phyloP scores from a whole-genome alignment of 1,139 yeast species.

The Saccharomyces hybrid region DNA sequence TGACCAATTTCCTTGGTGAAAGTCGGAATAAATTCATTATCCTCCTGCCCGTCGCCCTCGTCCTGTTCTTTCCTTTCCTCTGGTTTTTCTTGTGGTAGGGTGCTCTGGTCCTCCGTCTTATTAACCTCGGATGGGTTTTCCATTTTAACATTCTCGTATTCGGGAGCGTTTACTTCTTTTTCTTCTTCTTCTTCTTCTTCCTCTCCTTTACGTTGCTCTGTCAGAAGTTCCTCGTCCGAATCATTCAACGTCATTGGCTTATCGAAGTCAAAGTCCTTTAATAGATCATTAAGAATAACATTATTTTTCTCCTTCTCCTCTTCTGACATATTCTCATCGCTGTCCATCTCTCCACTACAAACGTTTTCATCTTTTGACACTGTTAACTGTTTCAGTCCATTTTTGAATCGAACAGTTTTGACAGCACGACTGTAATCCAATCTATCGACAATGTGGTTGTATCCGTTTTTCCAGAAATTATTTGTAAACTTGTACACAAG shows the following conservation, averaged over 20 bases:
- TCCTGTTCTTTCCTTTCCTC: conserved; percentile 14
- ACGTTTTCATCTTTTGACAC: conserved; percentile 23
- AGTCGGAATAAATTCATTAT: conserved; percentile 47
- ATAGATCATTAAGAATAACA: conserved; percentile 46
- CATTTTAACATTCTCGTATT: conserved; percentile 3
- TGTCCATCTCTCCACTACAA: conserved; percentile 20
- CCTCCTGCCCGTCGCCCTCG: conserved; percentile 26
- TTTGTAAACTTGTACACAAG: conserved; percentile 50
- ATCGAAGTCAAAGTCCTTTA: conserved; percentile 51
- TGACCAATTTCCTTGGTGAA: conserved; percentile 28
- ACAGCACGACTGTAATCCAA: conserved; percentile 27
- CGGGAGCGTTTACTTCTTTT: conserved; percentile 9
- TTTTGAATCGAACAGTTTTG: conserved; percentile 10
- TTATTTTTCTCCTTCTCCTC: conserved; percentile 37
- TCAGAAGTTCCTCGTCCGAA: conserved; percentile 22
- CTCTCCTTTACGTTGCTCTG: conserved; percentile 6
- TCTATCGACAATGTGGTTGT: conserved; percentile 69
- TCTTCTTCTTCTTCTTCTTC: conserved; percentile 7
- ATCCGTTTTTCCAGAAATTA: conserved; percentile 70
- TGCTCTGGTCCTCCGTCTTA: background rate
- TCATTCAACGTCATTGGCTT: conserved; percentile 51
- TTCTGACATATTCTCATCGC: conserved; percentile 24
- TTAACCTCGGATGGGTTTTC: conserved; percentile 4
- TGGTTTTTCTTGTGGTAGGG: conserved; percentile 3
- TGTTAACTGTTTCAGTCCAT: conserved; percentile 17